A percentile compares a stretch with the other conserved stretches of the same genome.
phyloP scores from a whole-genome alignment of 306 rosid species.

The Fragaria iinumae region DNA sequence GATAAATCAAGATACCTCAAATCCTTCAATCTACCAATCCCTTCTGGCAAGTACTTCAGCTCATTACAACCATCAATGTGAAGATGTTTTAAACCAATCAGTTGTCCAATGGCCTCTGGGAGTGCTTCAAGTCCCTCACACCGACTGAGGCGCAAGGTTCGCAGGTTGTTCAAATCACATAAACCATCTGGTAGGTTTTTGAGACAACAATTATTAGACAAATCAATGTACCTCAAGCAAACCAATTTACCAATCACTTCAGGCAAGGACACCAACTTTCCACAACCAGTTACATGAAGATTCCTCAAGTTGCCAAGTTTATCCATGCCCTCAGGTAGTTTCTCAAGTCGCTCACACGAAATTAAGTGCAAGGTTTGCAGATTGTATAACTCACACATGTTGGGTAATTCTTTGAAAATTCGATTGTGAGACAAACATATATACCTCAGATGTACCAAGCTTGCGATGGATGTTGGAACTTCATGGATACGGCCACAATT shows the following conservation, averaged over 20 bases:
- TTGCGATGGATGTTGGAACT: neutral
- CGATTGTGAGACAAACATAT: neutral
- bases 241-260: neutral
- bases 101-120: neutral
- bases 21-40: neutral
- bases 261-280: neutral
- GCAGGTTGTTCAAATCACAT: neutral
- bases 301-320: conserved; percentile 3
- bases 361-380: neutral
- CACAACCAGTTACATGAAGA: neutral
- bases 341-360: accelerated
- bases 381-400: neutral
- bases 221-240: neutral
- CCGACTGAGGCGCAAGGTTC: neutral
- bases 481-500: neutral
- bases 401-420: neutral
- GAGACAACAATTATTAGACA: neutral
- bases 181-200: neutral
- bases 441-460: neutral
- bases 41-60: neutral
- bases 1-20: neutral
- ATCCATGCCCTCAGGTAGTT: conserved; percentile 4
- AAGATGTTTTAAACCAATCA: neutral
- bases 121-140: neutral
- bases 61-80: neutral